Percentiles rank a stretch among this genome's conserved stretches.
These are phyloP conservation scores for Primulina eburnea DNA, from an alignment of 257 asterid species.

Conservation along the genomic window DNA sequence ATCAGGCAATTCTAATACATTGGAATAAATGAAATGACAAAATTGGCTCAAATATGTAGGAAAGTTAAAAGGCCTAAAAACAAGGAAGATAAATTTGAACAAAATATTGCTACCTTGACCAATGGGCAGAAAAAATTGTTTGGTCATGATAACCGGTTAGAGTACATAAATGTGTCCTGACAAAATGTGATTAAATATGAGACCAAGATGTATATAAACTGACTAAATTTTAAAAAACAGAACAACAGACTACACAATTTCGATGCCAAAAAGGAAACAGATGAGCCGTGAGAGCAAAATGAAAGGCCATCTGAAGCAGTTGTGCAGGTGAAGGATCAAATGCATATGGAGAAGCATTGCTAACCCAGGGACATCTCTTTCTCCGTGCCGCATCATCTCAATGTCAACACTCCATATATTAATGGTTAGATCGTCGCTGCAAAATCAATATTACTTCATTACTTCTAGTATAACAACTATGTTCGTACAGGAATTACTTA, in stretches of 20 bases:
- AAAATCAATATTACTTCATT: constrained; percentile 26
- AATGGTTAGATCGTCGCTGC: constrained; percentile 88
- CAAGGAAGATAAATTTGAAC: too few relatives aligned
- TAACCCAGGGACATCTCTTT: constrained; percentile 65
- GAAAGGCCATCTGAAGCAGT: constrained; percentile 4
- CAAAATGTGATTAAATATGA: background rate
- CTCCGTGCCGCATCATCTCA: constrained; percentile 43
- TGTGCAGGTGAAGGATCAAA: background rate
- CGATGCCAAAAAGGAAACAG: constrained; percentile 10
- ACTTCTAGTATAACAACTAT: constrained; percentile 12
- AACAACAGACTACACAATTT: background rate
- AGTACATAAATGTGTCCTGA: background rate
- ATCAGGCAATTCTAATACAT: background rate
- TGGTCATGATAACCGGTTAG: too few relatives aligned
- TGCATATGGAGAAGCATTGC: constrained; percentile 28
- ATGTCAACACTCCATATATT: constrained; percentile 75
- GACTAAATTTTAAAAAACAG: too few relatives aligned
- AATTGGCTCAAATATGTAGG: background rate
- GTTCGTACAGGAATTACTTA: too few relatives aligned
- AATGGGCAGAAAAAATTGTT: too few relatives aligned
- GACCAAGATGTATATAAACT: background rate
- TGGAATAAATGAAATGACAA: background rate
- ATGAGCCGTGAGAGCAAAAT: constrained; percentile 1
- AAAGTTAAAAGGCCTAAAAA: too few relatives aligned
- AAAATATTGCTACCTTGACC: too few relatives aligned